Evolutionary conservation across 2,329 filamentous ascomycete species (phyloP).

Genomic region (Diaporthe batatas): DNA sequence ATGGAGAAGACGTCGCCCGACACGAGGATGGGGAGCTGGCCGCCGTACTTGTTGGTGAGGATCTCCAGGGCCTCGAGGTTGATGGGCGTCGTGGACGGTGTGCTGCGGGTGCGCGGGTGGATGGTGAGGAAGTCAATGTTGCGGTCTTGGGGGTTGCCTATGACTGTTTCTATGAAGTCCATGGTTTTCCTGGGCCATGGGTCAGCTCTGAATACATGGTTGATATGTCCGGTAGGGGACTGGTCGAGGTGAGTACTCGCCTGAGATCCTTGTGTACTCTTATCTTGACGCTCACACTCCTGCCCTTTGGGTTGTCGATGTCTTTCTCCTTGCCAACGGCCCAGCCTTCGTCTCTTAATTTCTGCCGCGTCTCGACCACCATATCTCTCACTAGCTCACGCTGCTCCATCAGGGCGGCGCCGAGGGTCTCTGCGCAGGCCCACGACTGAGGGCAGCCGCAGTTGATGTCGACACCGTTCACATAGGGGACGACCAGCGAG

Average conservation of each 20-base stretch:
- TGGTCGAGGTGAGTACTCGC: constrained; percentile 47
- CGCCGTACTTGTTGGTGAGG: constrained; percentile 65
- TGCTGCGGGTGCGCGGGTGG: constrained; percentile 74
- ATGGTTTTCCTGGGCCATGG: constrained; percentile 61
- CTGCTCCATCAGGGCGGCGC: constrained; percentile 76
- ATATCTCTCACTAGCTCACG: constrained; percentile 76
- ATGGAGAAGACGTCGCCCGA: constrained; percentile 79
- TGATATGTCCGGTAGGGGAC: neutral
- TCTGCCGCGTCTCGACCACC: constrained; percentile 68
- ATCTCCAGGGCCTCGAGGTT: constrained; percentile 71
- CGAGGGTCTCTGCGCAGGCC: constrained; percentile 77
- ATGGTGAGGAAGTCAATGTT: constrained; percentile 78
- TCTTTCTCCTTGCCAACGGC: constrained; percentile 60
- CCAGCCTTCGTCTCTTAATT: constrained; percentile 67
- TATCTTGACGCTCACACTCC: constrained; percentile 79
- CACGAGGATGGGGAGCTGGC: constrained; percentile 72
- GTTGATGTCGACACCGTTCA: constrained; percentile 77
- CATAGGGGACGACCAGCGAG: constrained; percentile 71
- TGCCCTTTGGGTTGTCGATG: constrained; percentile 58
- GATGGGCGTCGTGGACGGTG: constrained; percentile 72
- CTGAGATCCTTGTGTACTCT: constrained; percentile 75
- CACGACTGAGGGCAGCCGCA: constrained; percentile 81
- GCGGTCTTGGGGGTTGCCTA: constrained; percentile 64
- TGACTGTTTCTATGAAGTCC: constrained; percentile 73
- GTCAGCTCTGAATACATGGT: neutral